Percentiles rank a stretch among this genome's conserved stretches.
These are phyloP conservation scores for Apiospora sp. DNA, from an alignment of 2,329 filamentous ascomycete species.

Conservation along the genomic window DNA sequence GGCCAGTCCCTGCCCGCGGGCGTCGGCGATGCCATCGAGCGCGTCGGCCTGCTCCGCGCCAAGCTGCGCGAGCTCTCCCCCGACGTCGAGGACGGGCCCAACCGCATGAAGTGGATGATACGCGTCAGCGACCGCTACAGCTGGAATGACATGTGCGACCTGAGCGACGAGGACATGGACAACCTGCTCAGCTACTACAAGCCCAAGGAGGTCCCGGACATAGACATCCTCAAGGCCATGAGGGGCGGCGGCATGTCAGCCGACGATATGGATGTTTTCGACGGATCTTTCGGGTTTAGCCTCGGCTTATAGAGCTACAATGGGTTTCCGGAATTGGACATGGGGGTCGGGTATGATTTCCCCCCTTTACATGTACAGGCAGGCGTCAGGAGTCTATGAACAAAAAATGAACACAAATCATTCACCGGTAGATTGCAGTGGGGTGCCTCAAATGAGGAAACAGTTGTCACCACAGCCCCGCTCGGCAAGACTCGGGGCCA, in stretches of 20 bases:
- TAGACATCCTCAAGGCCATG: slow-evolving; percentile 64
- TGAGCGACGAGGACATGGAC: slow-evolving; percentile 87
- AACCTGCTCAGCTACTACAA: slow-evolving; percentile 79
- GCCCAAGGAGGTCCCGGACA: slow-evolving; percentile 60
- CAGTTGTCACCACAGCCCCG: neutral
- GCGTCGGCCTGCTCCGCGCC: slow-evolving; percentile 80
- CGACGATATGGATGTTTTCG: slow-evolving; percentile 25
- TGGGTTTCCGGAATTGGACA: neutral
- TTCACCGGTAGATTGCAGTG: slow-evolving; percentile 1
- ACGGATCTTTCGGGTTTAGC: slow-evolving; percentile 25
- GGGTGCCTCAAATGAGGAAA: neutral
- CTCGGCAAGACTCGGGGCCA: neutral
- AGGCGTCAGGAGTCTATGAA: slow-evolving; percentile 8
- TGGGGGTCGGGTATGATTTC: slow-evolving; percentile 1
- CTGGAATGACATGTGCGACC: slow-evolving; percentile 82
- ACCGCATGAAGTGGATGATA: slow-evolving; percentile 96
- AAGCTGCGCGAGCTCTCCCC: slow-evolving; percentile 83
- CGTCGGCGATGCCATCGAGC: slow-evolving; percentile 84
- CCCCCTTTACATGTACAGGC: neutral
- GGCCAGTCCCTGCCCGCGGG: slow-evolving; percentile 78
- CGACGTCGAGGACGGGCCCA: slow-evolving; percentile 74
- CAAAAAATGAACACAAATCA: neutral
- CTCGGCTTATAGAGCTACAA: neutral
- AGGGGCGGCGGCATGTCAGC: slow-evolving; percentile 47
- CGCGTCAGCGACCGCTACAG: slow-evolving; percentile 88